Evolutionary conservation across 768 basidiomycete species (phyloP), one percentile per base, ranked within the genome.

Genomic region (Megacollybia marginata): DNA sequence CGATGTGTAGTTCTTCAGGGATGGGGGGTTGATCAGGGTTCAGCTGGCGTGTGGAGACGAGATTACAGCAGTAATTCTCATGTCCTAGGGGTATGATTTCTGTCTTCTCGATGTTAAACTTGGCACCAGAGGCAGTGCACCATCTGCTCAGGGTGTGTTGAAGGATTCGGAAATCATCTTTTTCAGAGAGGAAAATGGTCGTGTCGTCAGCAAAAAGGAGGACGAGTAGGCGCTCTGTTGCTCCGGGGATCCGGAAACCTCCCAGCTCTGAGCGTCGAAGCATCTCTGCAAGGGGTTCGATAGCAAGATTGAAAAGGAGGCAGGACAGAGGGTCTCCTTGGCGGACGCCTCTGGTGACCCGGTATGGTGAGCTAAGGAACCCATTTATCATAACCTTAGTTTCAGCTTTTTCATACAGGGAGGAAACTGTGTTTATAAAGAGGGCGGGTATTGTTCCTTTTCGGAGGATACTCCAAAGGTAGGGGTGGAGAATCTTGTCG

Each of bases 291-390:
- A n/a, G n/a, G n/a, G n/a, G n/a, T n/a, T n/a, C n/a, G n/a, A n/a
- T n/a, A n/a, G n/a, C n/a, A n/a, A n/a, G n/a, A n/a, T n/a, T n/a
- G n/a, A n/a, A n/a, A n/a, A n/a, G n/a, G n/a, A 42, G 1, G 54
- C 47, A 57, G 1, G 50, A 56, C 11, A 57, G 34, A 9, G 56
- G 56, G 48, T 57, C 55, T 4, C 56, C 56, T 47, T 57, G 56
- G 4, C 54, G 3, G 0, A 49, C n/a, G n/a, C n/a, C n/a, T n/a
- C n/a, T n/a, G n/a, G n/a, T n/a, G n/a, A n/a, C n/a, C n/a, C n/a
- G n/a, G 48, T 8, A 52, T 52, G 20, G 53, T 10, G 16, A 36
- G 35, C 35, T 36, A 10, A 36, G 35, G 10, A 10, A 10, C 16
- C 35, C 35, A 36, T 36, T 36, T 10, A 36, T 16, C 35, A 36